Base-by-base conservation (phyloP, 2,329 filamentous ascomycete genomes). In the Exophiala sp. region DNA sequence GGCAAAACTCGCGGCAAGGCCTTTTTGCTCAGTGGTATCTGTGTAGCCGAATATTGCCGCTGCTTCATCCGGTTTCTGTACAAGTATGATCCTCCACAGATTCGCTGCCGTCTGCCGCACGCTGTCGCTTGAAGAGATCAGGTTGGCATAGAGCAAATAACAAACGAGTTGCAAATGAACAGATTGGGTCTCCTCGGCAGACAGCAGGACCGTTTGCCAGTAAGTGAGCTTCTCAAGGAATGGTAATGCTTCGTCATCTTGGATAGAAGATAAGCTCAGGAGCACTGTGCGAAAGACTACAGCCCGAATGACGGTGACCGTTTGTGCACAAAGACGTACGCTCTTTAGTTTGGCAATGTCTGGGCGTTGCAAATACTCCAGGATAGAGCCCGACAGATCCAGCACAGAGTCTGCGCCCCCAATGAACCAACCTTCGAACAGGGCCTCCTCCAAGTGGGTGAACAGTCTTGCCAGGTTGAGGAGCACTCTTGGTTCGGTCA, bases 381-480 rank as follows among this genome's bases (percentile, higher is more conserved):
- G 72, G 5, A 96, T 72, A 49, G 86, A 85, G 1, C 92, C 94
- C 3, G 86, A 82, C 64, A 96, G 95, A 64, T 97, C 91, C 32
- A 97, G 79, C 62, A 94, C 81, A 3, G 84, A 79, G 63, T 91
- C 88, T 1, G 89, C 89, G 1, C 92, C 92, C 61, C 94, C 87
- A 59, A 96, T 82, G 66, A 97, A 97, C 89, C 91, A 96, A 12
- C 94, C 94, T 71, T 97, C 94, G 62, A 94, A 96, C 10, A 96
- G 86, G 5, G 90, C 89, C 68, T 99, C 94, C 0, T 87, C 83
- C 68, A 97, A 81, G 66, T 97, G 89, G 2, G 82, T 76, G 32
- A 86, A 84, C 59, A 96, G 87, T 10, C 91, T 83, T 1, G 88
- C 86, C 65, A 99, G 78, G 62, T 99, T 99, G 3, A 87, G 92